phyloP scores from a whole-genome alignment of 2,329 filamentous ascomycete genomes.

The Stachybotrys chartarum region DNA sequence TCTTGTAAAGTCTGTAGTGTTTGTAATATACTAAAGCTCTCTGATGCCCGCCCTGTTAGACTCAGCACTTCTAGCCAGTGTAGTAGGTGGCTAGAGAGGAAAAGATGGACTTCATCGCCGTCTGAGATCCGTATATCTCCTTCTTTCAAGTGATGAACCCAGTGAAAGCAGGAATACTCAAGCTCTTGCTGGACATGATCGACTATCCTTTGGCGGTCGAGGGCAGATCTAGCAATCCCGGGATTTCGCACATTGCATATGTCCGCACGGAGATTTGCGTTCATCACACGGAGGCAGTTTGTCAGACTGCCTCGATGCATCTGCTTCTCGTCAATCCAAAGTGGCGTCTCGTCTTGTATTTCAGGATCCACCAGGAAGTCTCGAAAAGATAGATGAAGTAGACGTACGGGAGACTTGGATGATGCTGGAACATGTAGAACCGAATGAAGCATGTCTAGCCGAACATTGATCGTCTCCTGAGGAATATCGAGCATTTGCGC shows the following conservation, averaged over 20 bases:
- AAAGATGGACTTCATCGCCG: too few species aligned
- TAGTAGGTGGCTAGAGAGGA: too few species aligned
- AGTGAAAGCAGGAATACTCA: too few species aligned
- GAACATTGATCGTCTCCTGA: slow-evolving; percentile 8
- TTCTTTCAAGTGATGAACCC: not conserved
- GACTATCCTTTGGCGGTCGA: too few species aligned
- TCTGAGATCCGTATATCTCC: too few species aligned
- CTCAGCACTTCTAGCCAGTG: slow-evolving; percentile 21
- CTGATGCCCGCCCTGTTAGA: slow-evolving; percentile 15
- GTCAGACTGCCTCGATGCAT: not conserved
- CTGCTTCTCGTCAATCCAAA: slow-evolving; percentile 7
- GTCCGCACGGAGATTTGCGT: too few species aligned
- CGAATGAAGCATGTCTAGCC: slow-evolving; percentile 23
- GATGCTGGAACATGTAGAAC: slow-evolving; percentile 21
- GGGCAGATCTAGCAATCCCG: too few species aligned
- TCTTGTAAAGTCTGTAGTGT: too few species aligned
- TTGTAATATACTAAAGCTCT: slow-evolving; percentile 3
- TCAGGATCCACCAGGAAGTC: slow-evolving; percentile 19
- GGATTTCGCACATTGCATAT: too few species aligned
- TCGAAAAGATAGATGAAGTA: slow-evolving; percentile 30
- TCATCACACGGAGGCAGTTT: too few species aligned
- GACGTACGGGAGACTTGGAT: slow-evolving; percentile 12
- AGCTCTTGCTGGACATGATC: too few species aligned
- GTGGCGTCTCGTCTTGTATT: slow-evolving; percentile 6
- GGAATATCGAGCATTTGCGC: slow-evolving; percentile 15